These are phyloP conservation scores for Achaetomium macrosporum DNA, from an alignment of 2,329 filamentous ascomycete species.

Conservation along the genomic window DNA sequence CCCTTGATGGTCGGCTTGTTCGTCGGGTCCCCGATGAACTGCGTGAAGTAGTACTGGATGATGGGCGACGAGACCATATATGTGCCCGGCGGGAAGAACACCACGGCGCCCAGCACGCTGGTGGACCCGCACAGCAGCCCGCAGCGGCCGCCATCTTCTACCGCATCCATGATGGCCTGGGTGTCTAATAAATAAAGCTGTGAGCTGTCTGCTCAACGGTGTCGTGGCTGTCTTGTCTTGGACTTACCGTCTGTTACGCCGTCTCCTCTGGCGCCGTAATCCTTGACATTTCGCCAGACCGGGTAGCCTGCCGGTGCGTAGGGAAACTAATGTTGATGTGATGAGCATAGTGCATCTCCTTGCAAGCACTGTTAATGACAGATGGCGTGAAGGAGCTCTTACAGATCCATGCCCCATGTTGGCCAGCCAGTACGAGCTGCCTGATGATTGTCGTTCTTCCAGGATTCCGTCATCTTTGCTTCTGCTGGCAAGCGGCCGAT, in stretches of 20 bases:
- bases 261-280: slow-evolving; percentile 33
- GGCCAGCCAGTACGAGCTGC: no score
- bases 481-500: not conserved
- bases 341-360: no score
- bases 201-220: no score
- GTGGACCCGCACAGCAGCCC: slow-evolving; percentile 47
- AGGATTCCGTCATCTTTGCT: not conserved
- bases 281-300: slow-evolving; percentile 38
- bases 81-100: slow-evolving; percentile 68
- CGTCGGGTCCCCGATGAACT: slow-evolving; percentile 61
- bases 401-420: no score
- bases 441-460: not conserved
- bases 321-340: not conserved
- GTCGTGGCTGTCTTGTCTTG: not conserved
- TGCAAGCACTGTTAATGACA: no score
- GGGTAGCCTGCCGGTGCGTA: slow-evolving; percentile 5
- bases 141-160: slow-evolving; percentile 45
- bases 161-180: slow-evolving; percentile 31
- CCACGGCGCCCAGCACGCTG: slow-evolving; percentile 54
- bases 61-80: slow-evolving; percentile 44
- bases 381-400: no score
- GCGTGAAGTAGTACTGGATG: slow-evolving; percentile 61
- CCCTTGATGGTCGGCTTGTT: slow-evolving; percentile 51
- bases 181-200: not conserved
- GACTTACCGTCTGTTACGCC: slow-evolving; percentile 24